phyloP scores from a whole-genome alignment of 2,329 filamentous ascomycete species.

The Pseudocercospora crystallina region DNA sequence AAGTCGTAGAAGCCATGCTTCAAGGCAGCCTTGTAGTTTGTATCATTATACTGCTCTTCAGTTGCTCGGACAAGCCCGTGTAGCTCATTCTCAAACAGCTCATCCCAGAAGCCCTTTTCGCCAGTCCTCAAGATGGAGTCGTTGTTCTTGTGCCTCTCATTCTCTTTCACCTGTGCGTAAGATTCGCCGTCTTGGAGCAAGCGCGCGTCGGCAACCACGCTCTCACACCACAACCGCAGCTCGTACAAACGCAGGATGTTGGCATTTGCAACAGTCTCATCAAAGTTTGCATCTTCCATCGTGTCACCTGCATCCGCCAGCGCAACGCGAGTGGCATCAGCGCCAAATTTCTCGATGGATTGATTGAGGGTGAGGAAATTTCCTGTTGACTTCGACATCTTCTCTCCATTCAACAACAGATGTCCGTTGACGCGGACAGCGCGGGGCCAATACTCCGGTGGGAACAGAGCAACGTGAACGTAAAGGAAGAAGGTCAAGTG shows the following conservation, averaged over 20 bases:
- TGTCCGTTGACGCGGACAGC: conserved; percentile 89
- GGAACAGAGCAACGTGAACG: conserved; percentile 87
- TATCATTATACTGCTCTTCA: conserved; percentile 72
- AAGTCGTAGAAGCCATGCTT: conserved; percentile 87
- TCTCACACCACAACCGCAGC: conserved; percentile 89
- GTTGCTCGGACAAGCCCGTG: conserved; percentile 79
- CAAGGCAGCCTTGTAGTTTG: conserved; percentile 81
- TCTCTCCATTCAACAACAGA: conserved; percentile 90
- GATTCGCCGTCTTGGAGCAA: conserved; percentile 44
- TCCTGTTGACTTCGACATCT: conserved; percentile 97
- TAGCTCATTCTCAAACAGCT: conserved; percentile 90
- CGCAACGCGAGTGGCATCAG: conserved; percentile 86
- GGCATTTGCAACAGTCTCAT: conserved; percentile 89
- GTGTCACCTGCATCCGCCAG: conserved; percentile 93
- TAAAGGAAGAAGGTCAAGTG: conserved; percentile 96
- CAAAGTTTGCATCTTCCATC: conserved; percentile 94
- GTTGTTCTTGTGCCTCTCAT: conserved; percentile 47
- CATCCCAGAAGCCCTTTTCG: conserved; percentile 75
- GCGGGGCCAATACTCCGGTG: conserved; percentile 82
- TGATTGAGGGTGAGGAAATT: conserved; percentile 94
- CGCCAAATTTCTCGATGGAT: conserved; percentile 86
- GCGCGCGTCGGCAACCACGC: conserved; percentile 66
- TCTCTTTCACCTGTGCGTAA: conserved; percentile 44
- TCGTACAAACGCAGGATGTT: conserved; percentile 82
- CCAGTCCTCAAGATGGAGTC: conserved; percentile 72